Evolutionary conservation across 306 rosid genomes (phyloP).

Genomic region (Rosa persica): DNA sequence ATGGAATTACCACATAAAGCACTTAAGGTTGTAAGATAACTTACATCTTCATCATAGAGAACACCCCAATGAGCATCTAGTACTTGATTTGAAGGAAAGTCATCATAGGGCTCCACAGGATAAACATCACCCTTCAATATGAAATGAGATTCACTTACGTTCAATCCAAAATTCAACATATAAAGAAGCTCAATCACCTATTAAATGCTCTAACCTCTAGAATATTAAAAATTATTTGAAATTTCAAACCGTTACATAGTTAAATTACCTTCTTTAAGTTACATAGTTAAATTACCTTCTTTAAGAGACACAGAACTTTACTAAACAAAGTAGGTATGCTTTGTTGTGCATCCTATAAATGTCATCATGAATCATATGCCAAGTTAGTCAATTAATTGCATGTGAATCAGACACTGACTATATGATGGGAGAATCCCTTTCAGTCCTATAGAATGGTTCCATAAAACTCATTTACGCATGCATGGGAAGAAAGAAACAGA

Average conservation of each 20-base stretch:
- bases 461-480: not conserved
- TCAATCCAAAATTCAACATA: not conserved
- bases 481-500: not conserved
- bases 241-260: not conserved
- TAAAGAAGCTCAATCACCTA: not conserved
- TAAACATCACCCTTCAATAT: slow-evolving; percentile 59
- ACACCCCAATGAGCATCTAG: slow-evolving; percentile 71
- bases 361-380: not conserved
- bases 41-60: slow-evolving; percentile 56
- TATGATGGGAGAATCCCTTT: slow-evolving; percentile 6
- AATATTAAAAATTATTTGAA: not conserved
- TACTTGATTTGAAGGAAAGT: slow-evolving; percentile 33
- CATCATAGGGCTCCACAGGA: slow-evolving; percentile 54
- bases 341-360: not conserved
- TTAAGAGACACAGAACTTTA: not conserved
- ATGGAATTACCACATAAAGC: slow-evolving; percentile 8
- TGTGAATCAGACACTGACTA: not conserved
- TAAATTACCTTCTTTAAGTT: not conserved
- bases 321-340: not conserved
- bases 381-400: not conserved
- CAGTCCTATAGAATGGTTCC: not conserved
- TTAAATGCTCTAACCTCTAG: not conserved
- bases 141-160: slow-evolving; percentile 1
- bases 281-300: not conserved
- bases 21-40: slow-evolving; percentile 19